phyloP scores from a whole-genome alignment of 176 grass and related monocot genomes.

The Carex kokanica region DNA sequence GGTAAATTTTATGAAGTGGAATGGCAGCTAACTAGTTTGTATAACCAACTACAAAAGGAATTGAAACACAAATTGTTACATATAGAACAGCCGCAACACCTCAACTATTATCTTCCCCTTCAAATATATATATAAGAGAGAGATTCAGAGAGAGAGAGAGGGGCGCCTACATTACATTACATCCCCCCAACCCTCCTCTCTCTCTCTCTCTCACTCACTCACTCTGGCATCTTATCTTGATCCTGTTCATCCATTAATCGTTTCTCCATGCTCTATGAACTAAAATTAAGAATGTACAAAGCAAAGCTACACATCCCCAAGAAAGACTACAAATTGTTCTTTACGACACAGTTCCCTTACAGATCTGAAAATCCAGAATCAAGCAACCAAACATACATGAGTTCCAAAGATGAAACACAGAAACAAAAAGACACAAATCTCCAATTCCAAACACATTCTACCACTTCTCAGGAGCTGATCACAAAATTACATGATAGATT shows the following conservation, averaged over 20 bases:
- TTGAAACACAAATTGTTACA: too few species aligned
- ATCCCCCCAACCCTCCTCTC: background rate
- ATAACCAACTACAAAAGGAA: too few species aligned
- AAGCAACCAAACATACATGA: background rate
- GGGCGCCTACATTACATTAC: too few species aligned
- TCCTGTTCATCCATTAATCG: background rate
- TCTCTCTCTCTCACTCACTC: too few species aligned
- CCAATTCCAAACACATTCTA: background rate
- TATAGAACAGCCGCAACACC: background rate
- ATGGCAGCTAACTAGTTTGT: too few species aligned
- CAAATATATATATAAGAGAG: background rate
- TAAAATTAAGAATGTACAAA: constrained; percentile 3
- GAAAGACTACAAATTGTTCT: background rate
- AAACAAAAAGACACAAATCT: constrained; percentile 1
- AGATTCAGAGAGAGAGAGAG: background rate
- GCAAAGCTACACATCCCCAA: constrained; percentile 10
- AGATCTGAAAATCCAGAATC: background rate
- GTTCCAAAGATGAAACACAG: background rate
- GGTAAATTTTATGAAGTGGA: too few species aligned
- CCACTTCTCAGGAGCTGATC: background rate
- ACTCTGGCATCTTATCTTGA: background rate
- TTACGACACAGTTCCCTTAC: background rate
- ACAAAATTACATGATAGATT: background rate
- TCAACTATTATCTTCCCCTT: background rate
- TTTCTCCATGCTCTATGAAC: background rate